phyloP scores from a whole-genome alignment of 2,329 filamentous ascomycete genomes.

The Neonectria punicea region DNA sequence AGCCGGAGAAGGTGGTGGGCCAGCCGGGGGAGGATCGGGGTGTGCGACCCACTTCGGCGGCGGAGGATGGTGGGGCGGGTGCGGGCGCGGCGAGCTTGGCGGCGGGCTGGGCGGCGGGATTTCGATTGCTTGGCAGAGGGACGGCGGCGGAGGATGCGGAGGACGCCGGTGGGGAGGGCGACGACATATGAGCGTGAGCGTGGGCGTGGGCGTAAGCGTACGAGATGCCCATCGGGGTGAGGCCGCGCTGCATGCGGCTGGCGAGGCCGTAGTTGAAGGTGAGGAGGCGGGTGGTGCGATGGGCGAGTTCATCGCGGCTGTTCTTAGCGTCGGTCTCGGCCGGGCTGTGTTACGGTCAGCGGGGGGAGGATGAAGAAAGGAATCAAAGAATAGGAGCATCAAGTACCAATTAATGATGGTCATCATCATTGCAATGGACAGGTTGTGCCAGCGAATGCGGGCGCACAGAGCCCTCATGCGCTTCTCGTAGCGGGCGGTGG shows the following conservation, averaged over 20 bases:
- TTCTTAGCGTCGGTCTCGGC: slow-evolving; percentile 50
- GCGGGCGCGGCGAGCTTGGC: slow-evolving; percentile 9
- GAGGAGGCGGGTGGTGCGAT: slow-evolving; percentile 48
- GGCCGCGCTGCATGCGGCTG: slow-evolving; percentile 45
- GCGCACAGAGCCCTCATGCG: slow-evolving; percentile 45
- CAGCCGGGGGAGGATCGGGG: slow-evolving; percentile 27
- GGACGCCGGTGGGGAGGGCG: slow-evolving; percentile 13
- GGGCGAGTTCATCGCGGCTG: slow-evolving; percentile 48
- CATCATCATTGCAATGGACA: slow-evolving; percentile 54
- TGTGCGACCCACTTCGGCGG: slow-evolving; percentile 35
- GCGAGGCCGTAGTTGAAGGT: slow-evolving; percentile 49
- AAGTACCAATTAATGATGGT: slow-evolving; percentile 52
- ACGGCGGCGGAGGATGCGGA: slow-evolving; percentile 29
- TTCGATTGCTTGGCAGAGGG: slow-evolving; percentile 18
- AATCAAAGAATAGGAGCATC: slow-evolving; percentile 10
- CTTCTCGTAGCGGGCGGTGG: slow-evolving; percentile 39
- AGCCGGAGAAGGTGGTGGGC: slow-evolving; percentile 42
- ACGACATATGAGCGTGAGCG: neutral
- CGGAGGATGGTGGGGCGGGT: neutral
- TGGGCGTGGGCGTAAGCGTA: slow-evolving; percentile 21
- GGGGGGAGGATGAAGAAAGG: neutral
- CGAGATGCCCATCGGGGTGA: slow-evolving; percentile 13
- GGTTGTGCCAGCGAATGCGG: slow-evolving; percentile 50
- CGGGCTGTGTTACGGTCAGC: slow-evolving; percentile 37
- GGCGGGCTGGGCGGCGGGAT: slow-evolving; percentile 16